Base-by-base conservation (phyloP, 202 grass and related monocot genomes). In the Bolboschoenoplectus hybrid region DNA sequence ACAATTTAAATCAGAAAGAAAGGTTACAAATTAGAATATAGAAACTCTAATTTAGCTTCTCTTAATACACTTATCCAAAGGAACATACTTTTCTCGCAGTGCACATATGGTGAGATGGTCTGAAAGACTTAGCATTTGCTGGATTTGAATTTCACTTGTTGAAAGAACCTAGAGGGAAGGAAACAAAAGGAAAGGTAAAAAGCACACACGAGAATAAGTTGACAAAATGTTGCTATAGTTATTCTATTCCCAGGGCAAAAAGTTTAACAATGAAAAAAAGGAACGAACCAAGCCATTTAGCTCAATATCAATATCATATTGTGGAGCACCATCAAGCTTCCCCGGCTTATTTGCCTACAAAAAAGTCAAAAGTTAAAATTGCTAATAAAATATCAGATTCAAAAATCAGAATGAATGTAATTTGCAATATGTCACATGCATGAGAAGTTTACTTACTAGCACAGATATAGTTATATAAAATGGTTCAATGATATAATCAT, bases 41-140 rank as follows among this genome's bases (percentile, higher is more conserved):
- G 13, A 57, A 78, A 39, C 51, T 57, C 32, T 9, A 57, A 78
- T 57, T 51, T 57, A 78, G 51, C 50, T 78, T 55, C 13, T 32
- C 51, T 58, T 9, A 51, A 77, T 77, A 77, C 34, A 57, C 14
- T 78, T 39, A 53, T 53, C 12, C 5, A 7, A 76, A 90, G 61
- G 49, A 69, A 75, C 90, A 38, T 95, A 98, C 96, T 92, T 98
- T 86, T 86, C 93, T 86, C 90, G 87, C 41, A 95, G 87, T 60
- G 82, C 77, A 90, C 91, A 98, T 82, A 95, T 90, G 70, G 96
- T 94, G 64, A 95, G 93, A 63, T 98, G 86, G 84, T 98, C 96
- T 67, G 86, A 89, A 68, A 98, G 90, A 85, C 88, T 83, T 79
- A 95, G 89, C 79, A 95, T 85, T 90, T 94, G 87, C 76, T 92